Evolutionary conservation across 1,284 basidiomycete species (phyloP).

Genomic region (Mycosarcoma maydis): DNA sequence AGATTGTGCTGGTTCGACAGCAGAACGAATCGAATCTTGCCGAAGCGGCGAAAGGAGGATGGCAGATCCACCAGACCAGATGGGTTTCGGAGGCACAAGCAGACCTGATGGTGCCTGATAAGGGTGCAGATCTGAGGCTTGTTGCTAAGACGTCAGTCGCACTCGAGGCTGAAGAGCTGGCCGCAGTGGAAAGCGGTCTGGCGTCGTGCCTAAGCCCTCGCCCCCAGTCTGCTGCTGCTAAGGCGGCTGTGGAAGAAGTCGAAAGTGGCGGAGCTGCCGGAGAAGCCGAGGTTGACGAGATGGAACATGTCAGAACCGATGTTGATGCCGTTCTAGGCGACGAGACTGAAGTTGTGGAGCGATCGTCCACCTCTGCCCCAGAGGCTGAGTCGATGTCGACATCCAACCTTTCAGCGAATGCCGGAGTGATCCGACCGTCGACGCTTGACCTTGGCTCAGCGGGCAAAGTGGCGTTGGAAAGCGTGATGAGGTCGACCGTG

Average conservation of each 20-base stretch:
- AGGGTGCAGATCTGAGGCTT: conserved; percentile 27
- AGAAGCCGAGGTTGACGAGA: conserved; percentile 3
- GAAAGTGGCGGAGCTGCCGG: background rate
- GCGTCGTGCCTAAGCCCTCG: conserved; percentile 1
- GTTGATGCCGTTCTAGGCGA: conserved; percentile 4
- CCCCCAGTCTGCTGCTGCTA: background rate
- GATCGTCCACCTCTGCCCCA: background rate
- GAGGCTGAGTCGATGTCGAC: background rate
- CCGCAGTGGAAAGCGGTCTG: conserved; percentile 12
- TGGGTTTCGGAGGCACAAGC: conserved; percentile 23
- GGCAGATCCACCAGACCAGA: conserved; percentile 5
- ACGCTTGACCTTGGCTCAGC: background rate
- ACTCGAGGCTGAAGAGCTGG: conserved; percentile 1
- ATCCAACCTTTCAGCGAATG: background rate
- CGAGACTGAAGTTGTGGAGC: conserved; percentile 18
- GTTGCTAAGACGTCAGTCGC: background rate
- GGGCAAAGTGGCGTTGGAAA: conserved; percentile 16
- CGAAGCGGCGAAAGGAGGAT: conserved; percentile 7
- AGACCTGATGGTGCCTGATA: conserved; percentile 32
- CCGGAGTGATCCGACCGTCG: conserved; percentile 15
- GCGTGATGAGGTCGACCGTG: conserved; percentile 13
- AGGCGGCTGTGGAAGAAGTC: background rate
- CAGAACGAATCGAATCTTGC: conserved; percentile 2
- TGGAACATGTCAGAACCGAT: no score
- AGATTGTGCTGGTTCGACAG: conserved; percentile 11